Conservation (phyloP, 768 basidiomycete genomes). For the Boletus insuetus region DNA sequence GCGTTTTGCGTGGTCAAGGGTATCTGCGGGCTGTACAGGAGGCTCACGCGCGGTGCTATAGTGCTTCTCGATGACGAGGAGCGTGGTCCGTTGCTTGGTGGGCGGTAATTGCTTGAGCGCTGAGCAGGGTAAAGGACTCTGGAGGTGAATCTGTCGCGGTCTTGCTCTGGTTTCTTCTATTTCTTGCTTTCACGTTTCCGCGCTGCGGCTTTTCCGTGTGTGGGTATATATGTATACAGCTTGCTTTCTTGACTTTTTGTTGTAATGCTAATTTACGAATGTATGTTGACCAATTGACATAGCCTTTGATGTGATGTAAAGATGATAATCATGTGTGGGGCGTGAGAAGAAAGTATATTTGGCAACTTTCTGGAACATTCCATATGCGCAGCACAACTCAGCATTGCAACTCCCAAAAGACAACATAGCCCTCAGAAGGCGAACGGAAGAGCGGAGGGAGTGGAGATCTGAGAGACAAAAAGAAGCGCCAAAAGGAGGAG, state of each 20-base stretch:
- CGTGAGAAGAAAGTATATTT: conserved; percentile 21
- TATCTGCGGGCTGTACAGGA: conserved; percentile 50
- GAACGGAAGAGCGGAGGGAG: background rate
- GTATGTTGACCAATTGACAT: background rate
- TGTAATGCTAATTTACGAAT: conserved; percentile 3
- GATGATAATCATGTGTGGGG: background rate
- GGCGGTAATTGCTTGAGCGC: conserved; percentile 15
- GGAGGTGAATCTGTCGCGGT: background rate
- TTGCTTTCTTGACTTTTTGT: background rate
- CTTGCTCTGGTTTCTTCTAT: background rate
- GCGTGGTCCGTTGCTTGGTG: conserved; percentile 73
- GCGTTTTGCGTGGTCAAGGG: conserved; percentile 85
- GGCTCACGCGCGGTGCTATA: conserved; percentile 43
- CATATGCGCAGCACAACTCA: conserved; percentile 2
- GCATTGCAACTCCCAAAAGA: too few species aligned
- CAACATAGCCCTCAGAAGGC: background rate
- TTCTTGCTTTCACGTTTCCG: background rate
- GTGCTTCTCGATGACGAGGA: conserved; percentile 82
- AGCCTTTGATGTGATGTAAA: background rate
- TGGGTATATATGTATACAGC: conserved; percentile 1
- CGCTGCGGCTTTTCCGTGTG: background rate
- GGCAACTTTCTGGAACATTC: conserved; percentile 29
- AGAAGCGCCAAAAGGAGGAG: background rate
- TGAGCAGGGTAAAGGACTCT: background rate
- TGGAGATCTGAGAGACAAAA: background rate